Evolutionary conservation across 345 rosid genomes (phyloP).

Genomic region (Syzygium oleosum): DNA sequence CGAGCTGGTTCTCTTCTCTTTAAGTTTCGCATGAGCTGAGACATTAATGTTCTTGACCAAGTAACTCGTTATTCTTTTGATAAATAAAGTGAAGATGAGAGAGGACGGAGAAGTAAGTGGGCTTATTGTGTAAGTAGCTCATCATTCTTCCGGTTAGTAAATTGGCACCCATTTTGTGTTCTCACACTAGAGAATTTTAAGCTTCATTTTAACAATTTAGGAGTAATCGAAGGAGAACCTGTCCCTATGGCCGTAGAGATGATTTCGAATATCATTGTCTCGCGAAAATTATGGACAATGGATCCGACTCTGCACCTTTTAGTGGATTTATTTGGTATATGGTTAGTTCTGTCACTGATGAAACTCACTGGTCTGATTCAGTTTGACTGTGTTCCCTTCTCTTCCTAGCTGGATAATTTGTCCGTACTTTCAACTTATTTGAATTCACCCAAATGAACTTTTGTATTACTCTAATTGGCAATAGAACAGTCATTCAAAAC

Average conservation of each 20-base stretch:
- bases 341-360: not conserved
- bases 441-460: not conserved
- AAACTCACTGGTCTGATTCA: not conserved
- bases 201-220: not conserved
- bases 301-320: not conserved
- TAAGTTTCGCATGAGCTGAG: not conserved
- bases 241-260: not conserved
- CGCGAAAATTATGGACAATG: not conserved
- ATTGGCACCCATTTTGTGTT: not conserved
- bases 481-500: not conserved
- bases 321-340: not conserved
- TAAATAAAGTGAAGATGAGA: not conserved
- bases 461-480: not conserved
- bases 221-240: not conserved
- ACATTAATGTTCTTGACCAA: not conserved
- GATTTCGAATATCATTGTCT: not conserved
- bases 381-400: not conserved
- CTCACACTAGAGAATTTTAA: not conserved
- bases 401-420: not conserved
- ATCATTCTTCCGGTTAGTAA: not conserved
- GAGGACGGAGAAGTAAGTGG: not conserved
- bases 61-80: not conserved
- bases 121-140: not conserved
- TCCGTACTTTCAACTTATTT: not conserved
- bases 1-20: not conserved